A percentile compares a stretch with the other conserved stretches of the same genome.
These are phyloP conservation scores for Xylariaceae sp. DNA, from an alignment of 2,329 filamentous ascomycete genomes.

Conservation along the genomic window DNA sequence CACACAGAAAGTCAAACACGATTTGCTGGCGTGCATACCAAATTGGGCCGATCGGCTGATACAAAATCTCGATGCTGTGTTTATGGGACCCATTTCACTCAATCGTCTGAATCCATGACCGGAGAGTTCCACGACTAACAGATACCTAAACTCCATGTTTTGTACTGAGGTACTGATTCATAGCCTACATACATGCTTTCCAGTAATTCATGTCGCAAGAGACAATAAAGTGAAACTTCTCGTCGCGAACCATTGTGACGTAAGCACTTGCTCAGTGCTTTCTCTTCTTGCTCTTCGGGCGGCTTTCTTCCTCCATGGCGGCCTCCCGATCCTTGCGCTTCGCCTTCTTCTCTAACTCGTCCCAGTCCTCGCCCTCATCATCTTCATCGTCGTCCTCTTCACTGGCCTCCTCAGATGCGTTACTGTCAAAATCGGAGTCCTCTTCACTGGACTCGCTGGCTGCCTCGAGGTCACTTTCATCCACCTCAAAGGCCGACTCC, in stretches of 20 bases:
- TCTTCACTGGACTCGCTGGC: conserved; percentile 73
- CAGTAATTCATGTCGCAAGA: too few relatives aligned
- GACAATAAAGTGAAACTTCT: too few relatives aligned
- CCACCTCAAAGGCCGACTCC: conserved; percentile 89
- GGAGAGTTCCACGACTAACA: too few relatives aligned
- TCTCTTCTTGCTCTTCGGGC: conserved; percentile 67
- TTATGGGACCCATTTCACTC: too few relatives aligned
- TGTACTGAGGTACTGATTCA: too few relatives aligned
- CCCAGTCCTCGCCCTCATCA: conserved; percentile 87
- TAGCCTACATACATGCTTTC: too few relatives aligned
- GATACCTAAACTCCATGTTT: too few relatives aligned
- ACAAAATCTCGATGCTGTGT: too few relatives aligned
- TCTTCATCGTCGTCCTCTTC: conserved; percentile 68
- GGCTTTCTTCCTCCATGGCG: conserved; percentile 70
- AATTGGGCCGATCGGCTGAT: too few relatives aligned
- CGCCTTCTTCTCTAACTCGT: conserved; percentile 87
- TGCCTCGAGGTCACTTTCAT: conserved; percentile 80
- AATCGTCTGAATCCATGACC: too few relatives aligned
- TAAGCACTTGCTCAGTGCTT: conserved; percentile 38
- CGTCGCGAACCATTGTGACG: neutral
- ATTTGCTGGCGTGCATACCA: too few relatives aligned
- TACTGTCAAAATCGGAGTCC: conserved; percentile 89
- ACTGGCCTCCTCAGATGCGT: conserved; percentile 75
- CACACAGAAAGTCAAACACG: too few relatives aligned
- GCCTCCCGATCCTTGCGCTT: conserved; percentile 73